Conservation (phyloP, 2,329 filamentous ascomycete genomes). For the Exophiala viscosa region DNA sequence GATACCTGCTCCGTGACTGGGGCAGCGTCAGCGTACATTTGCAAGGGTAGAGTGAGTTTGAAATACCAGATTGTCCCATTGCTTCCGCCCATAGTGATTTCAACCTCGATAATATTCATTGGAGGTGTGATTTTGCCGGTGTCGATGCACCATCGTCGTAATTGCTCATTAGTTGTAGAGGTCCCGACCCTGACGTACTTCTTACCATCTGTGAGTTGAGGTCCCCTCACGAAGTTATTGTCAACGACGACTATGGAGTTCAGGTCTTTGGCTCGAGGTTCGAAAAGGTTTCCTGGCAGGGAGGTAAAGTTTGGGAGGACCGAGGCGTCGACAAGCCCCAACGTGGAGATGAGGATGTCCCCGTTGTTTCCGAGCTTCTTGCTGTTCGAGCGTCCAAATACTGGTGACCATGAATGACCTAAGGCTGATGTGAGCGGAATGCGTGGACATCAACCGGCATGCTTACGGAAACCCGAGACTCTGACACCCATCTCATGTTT, state of each 20-base stretch:
- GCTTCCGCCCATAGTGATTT: conserved; percentile 47
- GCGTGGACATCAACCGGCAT: no score
- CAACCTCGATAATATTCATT: conserved; percentile 47
- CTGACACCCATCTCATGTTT: conserved; percentile 22
- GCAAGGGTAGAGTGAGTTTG: background rate
- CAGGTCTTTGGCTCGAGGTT: conserved; percentile 20
- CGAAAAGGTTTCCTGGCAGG: conserved; percentile 18
- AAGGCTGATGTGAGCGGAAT: conserved; percentile 1
- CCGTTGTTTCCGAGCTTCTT: conserved; percentile 23
- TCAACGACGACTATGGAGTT: conserved; percentile 23
- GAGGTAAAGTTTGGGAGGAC: conserved; percentile 24
- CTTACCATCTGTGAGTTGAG: conserved; percentile 26
- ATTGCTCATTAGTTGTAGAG: conserved; percentile 46
- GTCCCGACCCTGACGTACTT: conserved; percentile 43
- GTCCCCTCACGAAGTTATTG: conserved; percentile 17
- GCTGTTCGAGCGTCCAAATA: conserved; percentile 19
- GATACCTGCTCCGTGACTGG: conserved; percentile 48
- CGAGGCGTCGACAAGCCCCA: conserved; percentile 34
- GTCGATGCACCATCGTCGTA: conserved; percentile 44
- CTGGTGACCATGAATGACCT: conserved; percentile 25
- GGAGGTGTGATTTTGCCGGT: conserved; percentile 39
- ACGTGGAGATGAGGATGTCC: conserved; percentile 40
- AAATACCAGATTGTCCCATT: conserved; percentile 34
- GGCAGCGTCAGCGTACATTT: conserved; percentile 27
- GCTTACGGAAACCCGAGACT: conserved; percentile 22